Percentiles rank a stretch among this genome's conserved stretches.
phyloP scores from a whole-genome alignment of 352 stramenopile species.

The Globisporangium paroecandrum region DNA sequence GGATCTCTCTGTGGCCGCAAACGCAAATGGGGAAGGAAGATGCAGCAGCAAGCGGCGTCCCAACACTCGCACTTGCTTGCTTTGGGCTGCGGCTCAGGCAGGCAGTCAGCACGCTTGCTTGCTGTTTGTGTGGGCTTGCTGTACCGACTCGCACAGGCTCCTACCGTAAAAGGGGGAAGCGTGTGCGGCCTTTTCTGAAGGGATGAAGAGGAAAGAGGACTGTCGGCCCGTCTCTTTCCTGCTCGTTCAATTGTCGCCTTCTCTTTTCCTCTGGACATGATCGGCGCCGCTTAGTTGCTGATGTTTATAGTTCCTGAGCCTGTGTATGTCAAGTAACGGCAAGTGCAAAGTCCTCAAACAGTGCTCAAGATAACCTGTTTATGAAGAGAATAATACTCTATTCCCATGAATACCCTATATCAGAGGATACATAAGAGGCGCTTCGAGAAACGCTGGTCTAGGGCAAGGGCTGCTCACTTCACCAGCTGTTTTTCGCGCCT shows the following conservation, averaged over 20 bases:
- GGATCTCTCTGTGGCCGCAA: not conserved
- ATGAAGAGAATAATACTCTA: not conserved
- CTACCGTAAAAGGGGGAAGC: not conserved
- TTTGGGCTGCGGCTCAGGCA: not conserved
- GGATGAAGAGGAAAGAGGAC: not conserved
- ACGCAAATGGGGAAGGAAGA: not conserved
- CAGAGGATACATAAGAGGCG: not conserved
- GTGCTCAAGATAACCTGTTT: not conserved
- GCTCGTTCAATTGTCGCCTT: slow-evolving; percentile 7
- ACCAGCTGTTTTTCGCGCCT: slow-evolving; percentile 5
- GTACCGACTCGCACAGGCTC: too few relatives aligned
- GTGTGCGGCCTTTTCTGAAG: not conserved
- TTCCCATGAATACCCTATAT: not conserved
- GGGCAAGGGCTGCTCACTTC: not conserved
- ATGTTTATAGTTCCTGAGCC: not conserved
- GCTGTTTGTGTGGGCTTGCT: not conserved
- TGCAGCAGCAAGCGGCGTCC: not conserved
- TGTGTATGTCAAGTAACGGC: not conserved
- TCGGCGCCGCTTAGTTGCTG: not conserved
- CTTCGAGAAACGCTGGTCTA: not conserved
- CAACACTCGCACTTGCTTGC: not conserved
- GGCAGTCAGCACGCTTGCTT: not conserved
- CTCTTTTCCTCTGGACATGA: not conserved
- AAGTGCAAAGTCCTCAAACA: not conserved
- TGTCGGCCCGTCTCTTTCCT: slow-evolving; percentile 1